These are phyloP conservation scores for Orobanche coerulescens DNA, from an alignment of 257 asterid species.

Conservation along the genomic window DNA sequence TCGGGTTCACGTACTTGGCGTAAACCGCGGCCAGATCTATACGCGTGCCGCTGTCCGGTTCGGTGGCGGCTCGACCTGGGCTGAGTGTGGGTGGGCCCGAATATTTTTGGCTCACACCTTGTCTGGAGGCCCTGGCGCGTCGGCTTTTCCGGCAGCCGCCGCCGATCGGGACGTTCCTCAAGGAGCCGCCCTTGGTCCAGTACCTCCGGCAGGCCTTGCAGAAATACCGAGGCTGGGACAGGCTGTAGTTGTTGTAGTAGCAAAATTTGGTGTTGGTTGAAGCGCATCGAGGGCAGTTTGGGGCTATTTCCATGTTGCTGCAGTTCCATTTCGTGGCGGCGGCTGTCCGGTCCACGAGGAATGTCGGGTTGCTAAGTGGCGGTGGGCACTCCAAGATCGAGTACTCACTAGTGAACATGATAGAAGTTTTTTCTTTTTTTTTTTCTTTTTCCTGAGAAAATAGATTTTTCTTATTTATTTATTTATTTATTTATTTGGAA, in stretches of 20 bases:
- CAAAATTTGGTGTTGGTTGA: constrained; percentile 83
- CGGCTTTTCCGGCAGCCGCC: constrained; percentile 78
- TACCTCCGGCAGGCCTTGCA: constrained; percentile 72
- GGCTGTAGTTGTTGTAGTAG: constrained; percentile 80
- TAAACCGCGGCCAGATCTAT: constrained; percentile 75
- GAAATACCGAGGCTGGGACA: constrained; percentile 79
- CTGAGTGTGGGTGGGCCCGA: not conserved
- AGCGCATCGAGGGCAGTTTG: constrained; percentile 79
- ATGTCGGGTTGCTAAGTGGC: constrained; percentile 27
- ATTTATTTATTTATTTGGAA: no score
- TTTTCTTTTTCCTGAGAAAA: not conserved
- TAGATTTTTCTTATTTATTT: not conserved
- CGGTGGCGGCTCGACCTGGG: not conserved
- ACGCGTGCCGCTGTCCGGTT: constrained; percentile 16
- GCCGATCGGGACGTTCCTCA: constrained; percentile 67
- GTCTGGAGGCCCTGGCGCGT: constrained; percentile 32
- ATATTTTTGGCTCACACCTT: not conserved
- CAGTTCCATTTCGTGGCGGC: constrained; percentile 38
- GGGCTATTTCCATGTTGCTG: constrained; percentile 42
- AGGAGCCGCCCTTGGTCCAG: constrained; percentile 88
- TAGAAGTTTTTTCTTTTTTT: constrained; percentile 38
- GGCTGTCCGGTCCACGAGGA: constrained; percentile 27
- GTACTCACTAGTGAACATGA: constrained; percentile 23
- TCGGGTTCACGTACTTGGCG: constrained; percentile 52
- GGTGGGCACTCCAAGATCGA: constrained; percentile 32